phyloP scores from a whole-genome alignment of 768 basidiomycete genomes.

The Mycena alexandri region DNA sequence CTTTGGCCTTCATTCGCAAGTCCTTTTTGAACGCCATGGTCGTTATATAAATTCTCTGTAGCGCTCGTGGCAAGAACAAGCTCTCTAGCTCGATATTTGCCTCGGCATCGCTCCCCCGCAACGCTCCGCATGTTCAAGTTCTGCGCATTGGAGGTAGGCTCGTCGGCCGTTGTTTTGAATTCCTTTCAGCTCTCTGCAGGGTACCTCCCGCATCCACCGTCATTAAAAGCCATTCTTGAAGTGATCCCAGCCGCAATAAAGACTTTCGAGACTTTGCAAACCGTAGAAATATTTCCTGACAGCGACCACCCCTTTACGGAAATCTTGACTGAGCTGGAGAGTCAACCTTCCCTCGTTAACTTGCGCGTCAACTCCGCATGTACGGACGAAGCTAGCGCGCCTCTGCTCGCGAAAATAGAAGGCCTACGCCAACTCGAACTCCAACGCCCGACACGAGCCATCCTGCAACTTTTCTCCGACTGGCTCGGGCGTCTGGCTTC shows the following conservation, averaged over 20 bases:
- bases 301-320: conserved; percentile 51
- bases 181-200: conserved; percentile 26
- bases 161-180: not conserved
- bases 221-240: conserved; percentile 5
- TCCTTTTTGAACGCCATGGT: not conserved
- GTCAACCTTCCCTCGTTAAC: conserved; percentile 40
- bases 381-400: conserved; percentile 47
- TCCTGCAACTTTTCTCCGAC: conserved; percentile 56
- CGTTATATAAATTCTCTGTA: conserved; percentile 6
- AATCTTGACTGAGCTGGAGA: conserved; percentile 41
- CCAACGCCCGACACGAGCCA: conserved; percentile 53
- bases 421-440: conserved; percentile 50
- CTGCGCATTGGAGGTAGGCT: conserved; percentile 60
- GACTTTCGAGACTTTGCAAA: conserved; percentile 49
- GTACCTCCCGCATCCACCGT: conserved; percentile 21
- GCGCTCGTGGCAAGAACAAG: conserved; percentile 18
- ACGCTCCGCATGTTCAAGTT: conserved; percentile 55
- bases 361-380: conserved; percentile 55
- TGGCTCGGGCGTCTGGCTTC: conserved; percentile 28
- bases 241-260: conserved; percentile 6
- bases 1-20: conserved; percentile 38
- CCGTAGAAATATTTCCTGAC: conserved; percentile 50
- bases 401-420: conserved; percentile 44
- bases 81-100: conserved; percentile 36
- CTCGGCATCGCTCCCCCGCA: conserved; percentile 55